Conservation (phyloP, 1,139 yeast species). For the Meyerozyma sp. region DNA sequence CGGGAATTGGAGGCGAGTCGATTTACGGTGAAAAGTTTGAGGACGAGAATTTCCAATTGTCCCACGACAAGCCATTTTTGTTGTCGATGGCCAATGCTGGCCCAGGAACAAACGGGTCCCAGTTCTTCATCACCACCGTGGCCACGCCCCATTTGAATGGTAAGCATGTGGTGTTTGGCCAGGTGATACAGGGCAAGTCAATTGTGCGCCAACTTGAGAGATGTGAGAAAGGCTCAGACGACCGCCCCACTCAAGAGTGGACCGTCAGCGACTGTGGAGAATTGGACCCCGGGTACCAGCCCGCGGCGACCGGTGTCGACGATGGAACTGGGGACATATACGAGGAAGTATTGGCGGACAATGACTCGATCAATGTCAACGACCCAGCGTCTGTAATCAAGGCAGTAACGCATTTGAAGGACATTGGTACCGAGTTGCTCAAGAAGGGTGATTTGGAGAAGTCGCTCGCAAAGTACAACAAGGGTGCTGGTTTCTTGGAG, state of each 20-base stretch:
- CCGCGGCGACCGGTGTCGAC: conserved; percentile 37
- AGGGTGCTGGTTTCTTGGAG: conserved; percentile 61
- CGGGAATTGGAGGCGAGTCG: conserved; percentile 93
- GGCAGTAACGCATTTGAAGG: conserved; percentile 67
- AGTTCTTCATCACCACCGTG: conserved; percentile 86
- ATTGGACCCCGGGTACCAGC: conserved; percentile 54
- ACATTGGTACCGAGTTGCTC: conserved; percentile 71
- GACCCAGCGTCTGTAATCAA: conserved; percentile 59
- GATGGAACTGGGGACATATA: conserved; percentile 85
- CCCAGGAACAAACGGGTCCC: conserved; percentile 92
- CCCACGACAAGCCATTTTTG: conserved; percentile 80
- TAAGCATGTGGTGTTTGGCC: conserved; percentile 95
- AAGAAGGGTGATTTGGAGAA: conserved; percentile 53
- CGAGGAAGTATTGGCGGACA: conserved; percentile 74
- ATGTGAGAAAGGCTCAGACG: conserved; percentile 55
- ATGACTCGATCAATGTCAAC: conserved; percentile 55
- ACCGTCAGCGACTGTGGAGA: conserved; percentile 77
- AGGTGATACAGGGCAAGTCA: conserved; percentile 77
- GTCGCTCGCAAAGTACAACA: conserved; percentile 64
- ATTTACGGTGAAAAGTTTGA: conserved; percentile 94
- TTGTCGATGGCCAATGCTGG: conserved; percentile 97
- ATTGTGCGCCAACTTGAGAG: conserved; percentile 75
- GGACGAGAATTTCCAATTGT: conserved; percentile 77
- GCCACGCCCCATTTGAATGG: conserved; percentile 85
- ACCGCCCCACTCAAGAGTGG: conserved; percentile 62